phyloP scores from a whole-genome alignment of 2,329 filamentous ascomycete genomes.

The Fusarium anthophilum region DNA sequence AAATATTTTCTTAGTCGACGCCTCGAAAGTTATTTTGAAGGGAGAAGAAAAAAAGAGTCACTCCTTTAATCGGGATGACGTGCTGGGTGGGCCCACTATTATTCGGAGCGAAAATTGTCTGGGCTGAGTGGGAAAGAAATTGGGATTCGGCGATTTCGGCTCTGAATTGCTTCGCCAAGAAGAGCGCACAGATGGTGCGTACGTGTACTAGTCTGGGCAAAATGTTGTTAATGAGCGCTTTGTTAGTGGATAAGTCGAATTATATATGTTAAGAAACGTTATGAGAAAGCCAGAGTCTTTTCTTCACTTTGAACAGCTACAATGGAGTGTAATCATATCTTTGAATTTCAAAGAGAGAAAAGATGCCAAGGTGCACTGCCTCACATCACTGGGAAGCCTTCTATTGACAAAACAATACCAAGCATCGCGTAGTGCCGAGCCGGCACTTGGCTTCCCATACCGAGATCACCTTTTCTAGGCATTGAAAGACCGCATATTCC shows the following conservation, averaged over 20 bases:
- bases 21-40: neutral
- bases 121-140: neutral
- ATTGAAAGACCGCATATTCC: neutral
- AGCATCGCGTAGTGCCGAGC: slow-evolving; percentile 10
- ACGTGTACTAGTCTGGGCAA: slow-evolving; percentile 1
- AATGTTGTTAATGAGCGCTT: neutral
- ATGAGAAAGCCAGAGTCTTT: no score
- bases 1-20: neutral
- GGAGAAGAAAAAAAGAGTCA: neutral
- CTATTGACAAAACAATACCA: neutral
- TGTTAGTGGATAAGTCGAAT: neutral
- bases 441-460: slow-evolving; percentile 4
- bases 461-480: slow-evolving; percentile 1
- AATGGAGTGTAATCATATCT: no score
- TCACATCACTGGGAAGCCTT: neutral
- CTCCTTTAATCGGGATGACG: slow-evolving; percentile 25
- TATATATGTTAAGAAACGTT: no score
- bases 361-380: neutral
- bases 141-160: slow-evolving; percentile 14
- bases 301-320: no score
- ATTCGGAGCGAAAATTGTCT: neutral
- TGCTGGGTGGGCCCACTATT: slow-evolving; percentile 13
- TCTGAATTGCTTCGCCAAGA: slow-evolving; percentile 16
- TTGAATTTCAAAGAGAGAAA: neutral
- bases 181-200: slow-evolving; percentile 8